These are phyloP conservation scores for Eremothecium gossypii DNA, from an alignment of 1,139 yeast genomes.

Conservation along the genomic window DNA sequence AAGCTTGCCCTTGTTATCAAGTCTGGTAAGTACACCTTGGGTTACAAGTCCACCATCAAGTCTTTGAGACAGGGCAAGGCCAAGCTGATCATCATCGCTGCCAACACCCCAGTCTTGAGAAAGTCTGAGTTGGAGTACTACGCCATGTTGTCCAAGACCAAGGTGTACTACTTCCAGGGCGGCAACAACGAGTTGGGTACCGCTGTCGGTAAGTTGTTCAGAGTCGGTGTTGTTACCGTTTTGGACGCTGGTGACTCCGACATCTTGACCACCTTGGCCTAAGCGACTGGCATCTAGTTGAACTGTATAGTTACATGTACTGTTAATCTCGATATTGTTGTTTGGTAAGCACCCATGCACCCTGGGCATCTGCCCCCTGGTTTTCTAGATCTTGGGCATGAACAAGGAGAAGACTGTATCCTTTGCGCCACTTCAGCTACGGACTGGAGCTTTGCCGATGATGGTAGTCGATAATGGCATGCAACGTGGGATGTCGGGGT, in stretches of 20 bases:
- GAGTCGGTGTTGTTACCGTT: slow-evolving; percentile 95
- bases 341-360: too few species aligned
- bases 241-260: slow-evolving; percentile 99
- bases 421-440: too few species aligned
- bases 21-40: slow-evolving; percentile 99
- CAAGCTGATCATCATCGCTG: slow-evolving; percentile 95
- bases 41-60: slow-evolving; percentile 99
- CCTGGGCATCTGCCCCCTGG: too few species aligned
- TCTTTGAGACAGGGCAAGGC: slow-evolving; percentile 98
- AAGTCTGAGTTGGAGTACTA: slow-evolving; percentile 99
- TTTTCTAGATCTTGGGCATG: too few species aligned
- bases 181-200: slow-evolving; percentile 99
- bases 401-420: too few species aligned
- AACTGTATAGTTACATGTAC: too few species aligned
- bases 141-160: slow-evolving; percentile 99
- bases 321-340: too few species aligned
- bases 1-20: slow-evolving; percentile 96
- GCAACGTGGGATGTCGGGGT: neutral
- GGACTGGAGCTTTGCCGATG: too few species aligned
- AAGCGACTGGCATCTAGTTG: slow-evolving; percentile 9
- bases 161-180: slow-evolving; percentile 97
- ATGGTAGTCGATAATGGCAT: too few species aligned
- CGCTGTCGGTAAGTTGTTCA: slow-evolving; percentile 99
- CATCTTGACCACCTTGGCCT: slow-evolving; percentile 50
- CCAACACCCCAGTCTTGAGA: slow-evolving; percentile 99